Conservation (phyloP, 768 basidiomycete genomes). For the Termitomyces sp. region DNA sequence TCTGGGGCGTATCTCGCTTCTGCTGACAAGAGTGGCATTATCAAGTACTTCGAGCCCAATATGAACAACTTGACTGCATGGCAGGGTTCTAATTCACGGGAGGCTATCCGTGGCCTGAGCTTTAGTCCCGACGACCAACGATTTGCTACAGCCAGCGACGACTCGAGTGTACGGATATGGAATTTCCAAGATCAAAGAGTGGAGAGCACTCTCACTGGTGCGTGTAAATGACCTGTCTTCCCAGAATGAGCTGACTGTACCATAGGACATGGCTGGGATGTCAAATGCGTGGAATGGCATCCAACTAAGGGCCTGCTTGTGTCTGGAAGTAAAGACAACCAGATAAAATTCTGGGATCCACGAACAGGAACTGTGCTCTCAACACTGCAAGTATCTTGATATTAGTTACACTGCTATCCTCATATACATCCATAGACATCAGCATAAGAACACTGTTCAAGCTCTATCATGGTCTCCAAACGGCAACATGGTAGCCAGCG, state of each 20-base stretch:
- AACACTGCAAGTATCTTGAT: constrained; percentile 58
- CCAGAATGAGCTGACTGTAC: background rate
- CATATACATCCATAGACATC: constrained; percentile 52
- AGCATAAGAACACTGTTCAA: constrained; percentile 97
- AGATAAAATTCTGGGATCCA: constrained; percentile 99
- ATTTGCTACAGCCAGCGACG: constrained; percentile 95
- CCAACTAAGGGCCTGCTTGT: constrained; percentile 93
- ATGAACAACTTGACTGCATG: constrained; percentile 98
- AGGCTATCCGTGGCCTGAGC: constrained; percentile 86
- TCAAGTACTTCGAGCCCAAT: constrained; percentile 99
- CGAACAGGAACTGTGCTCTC: constrained; percentile 86
- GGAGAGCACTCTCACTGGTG: constrained; percentile 83
- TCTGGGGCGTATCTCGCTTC: constrained; percentile 92
- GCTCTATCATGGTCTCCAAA: constrained; percentile 91
- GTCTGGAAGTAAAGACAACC: constrained; percentile 95
- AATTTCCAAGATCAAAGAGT: constrained; percentile 87
- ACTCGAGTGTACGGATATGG: constrained; percentile 94
- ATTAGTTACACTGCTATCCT: background rate
- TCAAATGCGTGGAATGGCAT: constrained; percentile 98
- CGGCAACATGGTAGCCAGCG: constrained; percentile 90
- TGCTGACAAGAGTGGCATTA: constrained; percentile 86
- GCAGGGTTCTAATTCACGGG: constrained; percentile 79
- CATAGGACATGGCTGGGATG: constrained; percentile 97
- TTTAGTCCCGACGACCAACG: constrained; percentile 90
- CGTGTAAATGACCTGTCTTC: constrained; percentile 3